A percentile compares a stretch with the other conserved stretches of the same genome.
phyloP scores from a whole-genome alignment of 106 monocot species.

The Platanthera guangdongensis region DNA sequence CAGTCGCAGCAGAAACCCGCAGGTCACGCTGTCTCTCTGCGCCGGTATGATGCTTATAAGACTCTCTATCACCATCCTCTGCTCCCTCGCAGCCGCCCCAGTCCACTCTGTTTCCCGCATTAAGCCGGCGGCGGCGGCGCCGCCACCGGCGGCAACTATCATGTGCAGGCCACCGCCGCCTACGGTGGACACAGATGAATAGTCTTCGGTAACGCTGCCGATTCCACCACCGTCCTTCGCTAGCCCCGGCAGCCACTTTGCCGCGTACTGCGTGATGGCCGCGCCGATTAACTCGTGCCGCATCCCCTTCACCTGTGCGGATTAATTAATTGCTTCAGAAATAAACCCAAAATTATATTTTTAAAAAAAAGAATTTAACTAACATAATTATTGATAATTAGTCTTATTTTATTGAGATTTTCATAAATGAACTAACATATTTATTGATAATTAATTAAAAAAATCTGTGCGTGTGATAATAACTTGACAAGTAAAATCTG shows the following conservation, averaged over 20 bases:
- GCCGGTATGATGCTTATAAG: conserved; percentile 86
- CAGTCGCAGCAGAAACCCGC: conserved; percentile 64
- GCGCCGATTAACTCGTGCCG: conserved; percentile 65
- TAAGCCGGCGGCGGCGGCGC: conserved; percentile 11
- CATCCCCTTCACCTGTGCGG: conserved; percentile 61
- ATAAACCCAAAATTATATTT: too few species aligned
- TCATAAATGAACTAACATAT: too few species aligned
- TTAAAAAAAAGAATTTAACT: too few species aligned
- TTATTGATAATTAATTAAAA: too few species aligned
- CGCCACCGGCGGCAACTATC: conserved; percentile 41
- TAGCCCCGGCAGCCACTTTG: conserved; percentile 74
- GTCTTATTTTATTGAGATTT: too few species aligned
- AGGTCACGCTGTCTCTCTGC: conserved; percentile 68
- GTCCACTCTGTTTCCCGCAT: conserved; percentile 12
- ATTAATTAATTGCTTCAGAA: not conserved
- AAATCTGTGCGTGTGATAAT: too few species aligned
- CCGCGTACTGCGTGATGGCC: conserved; percentile 65
- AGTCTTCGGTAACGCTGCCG: conserved; percentile 6
- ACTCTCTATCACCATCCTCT: conserved; percentile 84
- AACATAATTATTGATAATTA: too few species aligned
- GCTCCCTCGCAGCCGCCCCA: conserved; percentile 30
- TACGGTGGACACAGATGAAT: not conserved
- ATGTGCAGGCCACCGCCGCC: conserved; percentile 44
- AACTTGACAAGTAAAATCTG: too few species aligned
- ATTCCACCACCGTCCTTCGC: conserved; percentile 10